These are phyloP conservation scores for Aspergillus udagawae DNA, from an alignment of 2,329 filamentous ascomycete genomes.

Conservation along the genomic window DNA sequence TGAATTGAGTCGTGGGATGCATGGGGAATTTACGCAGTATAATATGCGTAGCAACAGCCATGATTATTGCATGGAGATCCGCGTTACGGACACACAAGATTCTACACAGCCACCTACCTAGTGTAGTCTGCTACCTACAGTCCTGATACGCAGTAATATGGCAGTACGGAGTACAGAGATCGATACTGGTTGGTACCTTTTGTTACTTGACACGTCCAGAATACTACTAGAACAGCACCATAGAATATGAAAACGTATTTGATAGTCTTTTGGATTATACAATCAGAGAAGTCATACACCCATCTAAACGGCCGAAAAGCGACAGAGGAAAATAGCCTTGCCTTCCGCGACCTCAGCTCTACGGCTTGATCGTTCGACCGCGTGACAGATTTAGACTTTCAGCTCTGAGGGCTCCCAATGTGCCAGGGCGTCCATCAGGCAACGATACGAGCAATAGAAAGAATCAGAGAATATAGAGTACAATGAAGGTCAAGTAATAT, in stretches of 20 bases:
- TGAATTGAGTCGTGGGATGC: neutral
- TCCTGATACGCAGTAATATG: neutral
- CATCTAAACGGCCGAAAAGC: neutral
- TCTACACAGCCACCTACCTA: no score
- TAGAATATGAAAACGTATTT: neutral
- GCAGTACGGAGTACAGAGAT: neutral
- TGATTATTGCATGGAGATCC: neutral
- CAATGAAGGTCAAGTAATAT: neutral
- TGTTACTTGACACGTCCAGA: neutral
- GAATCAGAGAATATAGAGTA: neutral
- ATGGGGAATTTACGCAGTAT: neutral
- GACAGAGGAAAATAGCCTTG: neutral
- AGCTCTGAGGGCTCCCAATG: neutral
- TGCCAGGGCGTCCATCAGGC: neutral
- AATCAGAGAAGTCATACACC: no score
- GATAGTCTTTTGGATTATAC: neutral
- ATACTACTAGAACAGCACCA: neutral
- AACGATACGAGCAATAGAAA: neutral
- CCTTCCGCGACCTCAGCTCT: neutral
- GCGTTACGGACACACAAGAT: neutral
- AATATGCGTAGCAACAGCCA: neutral
- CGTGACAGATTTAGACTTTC: slow-evolving; percentile 10
- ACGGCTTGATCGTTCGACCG: slow-evolving; percentile 8
- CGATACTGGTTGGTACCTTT: neutral
- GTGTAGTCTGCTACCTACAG: neutral